Conservation (phyloP, 1,284 basidiomycete species). For the Austroboletus novae-zelandiae region DNA sequence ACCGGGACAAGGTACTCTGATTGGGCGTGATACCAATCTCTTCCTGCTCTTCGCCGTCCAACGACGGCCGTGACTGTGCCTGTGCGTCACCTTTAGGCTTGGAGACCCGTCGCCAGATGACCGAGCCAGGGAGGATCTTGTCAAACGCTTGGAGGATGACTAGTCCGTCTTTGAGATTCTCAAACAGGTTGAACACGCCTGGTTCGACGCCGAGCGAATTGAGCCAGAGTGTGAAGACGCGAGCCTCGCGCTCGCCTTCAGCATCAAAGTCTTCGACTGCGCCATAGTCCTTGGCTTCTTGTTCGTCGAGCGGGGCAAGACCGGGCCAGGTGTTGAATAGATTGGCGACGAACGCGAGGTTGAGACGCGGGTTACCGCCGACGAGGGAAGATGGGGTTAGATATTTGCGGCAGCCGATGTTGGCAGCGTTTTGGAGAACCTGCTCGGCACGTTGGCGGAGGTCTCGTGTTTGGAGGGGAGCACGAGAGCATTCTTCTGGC, state of each 20-base stretch:
- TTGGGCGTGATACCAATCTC: slow-evolving; percentile 77
- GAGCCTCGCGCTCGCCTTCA: slow-evolving; percentile 96
- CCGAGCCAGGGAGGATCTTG: slow-evolving; percentile 89
- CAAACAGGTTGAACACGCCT: slow-evolving; percentile 94
- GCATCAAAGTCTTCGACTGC: slow-evolving; percentile 97
- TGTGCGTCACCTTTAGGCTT: slow-evolving; percentile 81
- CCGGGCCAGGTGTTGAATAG: slow-evolving; percentile 98
- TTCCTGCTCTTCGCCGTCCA: slow-evolving; percentile 60
- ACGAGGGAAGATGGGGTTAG: slow-evolving; percentile 90
- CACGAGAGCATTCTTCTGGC: slow-evolving; percentile 89
- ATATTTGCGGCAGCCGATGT: slow-evolving; percentile 95
- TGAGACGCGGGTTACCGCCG: slow-evolving; percentile 95
- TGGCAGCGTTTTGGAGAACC: slow-evolving; percentile 91
- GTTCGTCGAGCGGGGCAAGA: slow-evolving; percentile 88
- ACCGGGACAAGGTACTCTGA: slow-evolving; percentile 85
- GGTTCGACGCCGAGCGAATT: slow-evolving; percentile 97
- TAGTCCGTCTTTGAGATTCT: slow-evolving; percentile 91
- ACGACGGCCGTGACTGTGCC: slow-evolving; percentile 34
- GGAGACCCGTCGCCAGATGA: slow-evolving; percentile 91
- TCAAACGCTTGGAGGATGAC: slow-evolving; percentile 95
- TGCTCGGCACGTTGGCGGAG: slow-evolving; percentile 84
- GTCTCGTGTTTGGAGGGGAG: slow-evolving; percentile 86
- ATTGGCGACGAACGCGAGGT: slow-evolving; percentile 98
- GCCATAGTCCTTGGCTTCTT: slow-evolving; percentile 80
- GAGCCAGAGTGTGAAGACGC: slow-evolving; percentile 97